These are phyloP conservation scores for Xylaria sp. DNA, from an alignment of 2,329 filamentous ascomycete genomes.

Conservation along the genomic window DNA sequence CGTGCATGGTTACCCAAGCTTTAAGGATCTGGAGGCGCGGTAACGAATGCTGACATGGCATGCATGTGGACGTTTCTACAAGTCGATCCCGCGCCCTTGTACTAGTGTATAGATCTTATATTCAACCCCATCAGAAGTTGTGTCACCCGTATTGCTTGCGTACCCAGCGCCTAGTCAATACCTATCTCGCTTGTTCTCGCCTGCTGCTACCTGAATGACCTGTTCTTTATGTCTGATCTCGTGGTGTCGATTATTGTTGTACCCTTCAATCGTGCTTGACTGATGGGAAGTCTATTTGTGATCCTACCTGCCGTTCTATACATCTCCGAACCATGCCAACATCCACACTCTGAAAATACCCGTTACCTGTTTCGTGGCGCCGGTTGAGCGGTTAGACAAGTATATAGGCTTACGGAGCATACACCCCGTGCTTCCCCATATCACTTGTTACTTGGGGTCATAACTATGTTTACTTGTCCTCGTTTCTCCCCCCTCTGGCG, in stretches of 20 bases:
- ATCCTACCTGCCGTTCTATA: not conserved
- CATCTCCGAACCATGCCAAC: not conserved
- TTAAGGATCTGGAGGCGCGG: conserved; percentile 21
- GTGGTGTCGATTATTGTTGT: not conserved
- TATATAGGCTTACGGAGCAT: not conserved
- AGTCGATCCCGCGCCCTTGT: conserved; percentile 43
- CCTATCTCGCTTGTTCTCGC: not conserved
- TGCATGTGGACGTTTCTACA: conserved; percentile 25
- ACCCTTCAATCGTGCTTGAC: not conserved
- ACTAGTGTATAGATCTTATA: conserved; percentile 50
- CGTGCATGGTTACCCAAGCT: not conserved
- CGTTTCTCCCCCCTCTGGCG: not conserved
- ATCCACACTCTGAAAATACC: not conserved
- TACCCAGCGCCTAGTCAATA: not conserved
- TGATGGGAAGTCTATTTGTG: not conserved
- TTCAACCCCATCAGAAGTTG: conserved; percentile 12
- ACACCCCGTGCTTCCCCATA: not conserved
- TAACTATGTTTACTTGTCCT: not conserved
- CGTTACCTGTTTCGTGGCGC: not conserved
- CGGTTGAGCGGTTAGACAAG: not conserved
- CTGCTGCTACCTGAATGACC: not conserved
- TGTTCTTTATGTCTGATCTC: not conserved
- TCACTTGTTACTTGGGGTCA: not conserved
- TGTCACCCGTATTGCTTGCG: not conserved
- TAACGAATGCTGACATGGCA: conserved; percentile 22